Conservation (phyloP, 75 land plant genomes). For the Selaginella moellendorffii region DNA sequence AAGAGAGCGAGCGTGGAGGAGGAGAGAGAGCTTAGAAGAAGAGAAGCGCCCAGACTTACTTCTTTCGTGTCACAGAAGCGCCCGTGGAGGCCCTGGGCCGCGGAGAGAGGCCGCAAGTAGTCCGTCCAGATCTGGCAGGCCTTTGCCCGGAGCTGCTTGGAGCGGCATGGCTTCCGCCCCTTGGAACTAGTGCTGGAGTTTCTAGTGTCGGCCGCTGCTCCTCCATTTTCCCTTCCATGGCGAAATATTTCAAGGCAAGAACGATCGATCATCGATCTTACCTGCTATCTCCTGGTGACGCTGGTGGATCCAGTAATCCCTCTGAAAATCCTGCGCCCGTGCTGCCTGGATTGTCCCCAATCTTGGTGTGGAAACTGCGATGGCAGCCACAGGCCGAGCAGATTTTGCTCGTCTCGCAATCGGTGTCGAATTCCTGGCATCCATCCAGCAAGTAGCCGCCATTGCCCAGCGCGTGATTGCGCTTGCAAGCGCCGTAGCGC, state of each 20-base stretch:
- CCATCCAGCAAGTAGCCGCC: constrained; percentile 10
- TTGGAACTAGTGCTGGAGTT: too few species aligned
- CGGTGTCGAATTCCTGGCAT: constrained; percentile 11
- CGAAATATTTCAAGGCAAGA: too few species aligned
- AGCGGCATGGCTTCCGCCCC: constrained; percentile 13
- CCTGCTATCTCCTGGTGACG: constrained; percentile 12
- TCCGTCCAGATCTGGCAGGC: constrained; percentile 11
- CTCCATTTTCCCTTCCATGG: too few species aligned
- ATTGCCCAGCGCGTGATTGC: constrained; percentile 8
- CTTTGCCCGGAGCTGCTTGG: constrained; percentile 11
- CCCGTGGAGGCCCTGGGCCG: neutral
- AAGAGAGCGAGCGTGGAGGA: too few species aligned
- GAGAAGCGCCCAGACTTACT: neutral
- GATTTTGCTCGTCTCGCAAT: constrained; percentile 7
- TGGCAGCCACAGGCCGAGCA: constrained; percentile 11
- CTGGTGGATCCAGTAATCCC: too few species aligned
- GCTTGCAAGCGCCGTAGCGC: too few species aligned
- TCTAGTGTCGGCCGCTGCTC: too few species aligned
- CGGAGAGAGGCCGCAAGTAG: constrained; percentile 4
- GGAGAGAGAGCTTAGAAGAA: too few species aligned
- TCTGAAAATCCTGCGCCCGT: too few species aligned
- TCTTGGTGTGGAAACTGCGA: constrained; percentile 7
- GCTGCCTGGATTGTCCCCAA: too few species aligned
- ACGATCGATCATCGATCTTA: too few species aligned
- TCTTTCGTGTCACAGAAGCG: constrained; percentile 13